Evolutionary conservation across 2,329 filamentous ascomycete genomes (phyloP), one percentile per base, ranked within the genome.

Genomic region (Cladosporium halotolerans): DNA sequence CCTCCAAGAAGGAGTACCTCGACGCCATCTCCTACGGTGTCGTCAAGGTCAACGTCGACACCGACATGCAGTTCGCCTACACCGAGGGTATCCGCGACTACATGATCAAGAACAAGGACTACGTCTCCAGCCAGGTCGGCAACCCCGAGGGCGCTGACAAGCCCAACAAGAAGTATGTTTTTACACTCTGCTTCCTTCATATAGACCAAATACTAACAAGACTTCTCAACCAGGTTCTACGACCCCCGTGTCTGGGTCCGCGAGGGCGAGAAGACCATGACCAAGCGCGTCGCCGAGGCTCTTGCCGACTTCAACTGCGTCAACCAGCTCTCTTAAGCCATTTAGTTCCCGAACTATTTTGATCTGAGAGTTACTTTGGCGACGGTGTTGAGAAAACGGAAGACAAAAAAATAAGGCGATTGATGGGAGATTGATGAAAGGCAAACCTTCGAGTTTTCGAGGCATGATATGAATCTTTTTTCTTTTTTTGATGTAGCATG

Each of bases 41-140:
- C 65, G 86, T 96, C 79, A 99, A 99, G 86, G 93, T 99, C 77
- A 99, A 99, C 80, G 80, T 99, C 67, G 93, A 99, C 77, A 99
- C 93, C 47, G 93, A 99, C 71, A 82, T 97, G 76, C 92, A 97
- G 80, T 95, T 84, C 74, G 91, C 92, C 56, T 99, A 97, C 82
- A 81, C 93, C 63, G 77, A 77, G 58, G 93, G 93, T 76, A 87
- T 97, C 78, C 88, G 93, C 60, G 92, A 99, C 78, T 99, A 90
- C 80, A 81, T 97, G 71, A 74, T 89, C 68, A 87, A 83, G 73
- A 96, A 96, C 83, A 91, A 95, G 78, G 92, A 96, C 66, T 99
- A 97, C 80, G 77, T 99, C 64, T 76, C 81, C 77, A 83, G 80
- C 57, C 82, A 89, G 68, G 86, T 99, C 63, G 93, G 93, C 68